Evolutionary conservation across 177 flowering plant genomes (phyloP).

Genomic region (Telopea speciosissima): DNA sequence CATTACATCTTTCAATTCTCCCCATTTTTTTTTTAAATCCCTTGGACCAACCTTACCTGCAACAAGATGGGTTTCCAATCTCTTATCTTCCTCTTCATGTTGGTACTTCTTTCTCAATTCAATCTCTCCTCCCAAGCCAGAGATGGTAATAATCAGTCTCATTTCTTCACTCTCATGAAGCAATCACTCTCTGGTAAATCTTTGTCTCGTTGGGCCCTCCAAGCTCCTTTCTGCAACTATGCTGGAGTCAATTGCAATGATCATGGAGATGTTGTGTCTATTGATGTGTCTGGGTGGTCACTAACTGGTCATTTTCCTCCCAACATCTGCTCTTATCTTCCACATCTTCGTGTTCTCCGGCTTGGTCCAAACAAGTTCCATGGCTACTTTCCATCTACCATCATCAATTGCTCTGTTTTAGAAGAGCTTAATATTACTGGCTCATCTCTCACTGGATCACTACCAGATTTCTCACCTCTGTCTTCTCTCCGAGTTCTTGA

Average conservation of each 20-base stretch:
- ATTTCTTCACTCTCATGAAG: slow-evolving; percentile 67
- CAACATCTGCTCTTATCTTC: slow-evolving; percentile 55
- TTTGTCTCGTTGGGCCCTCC: slow-evolving; percentile 45
- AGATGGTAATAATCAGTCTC: slow-evolving; percentile 34
- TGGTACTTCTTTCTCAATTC: slow-evolving; percentile 19
- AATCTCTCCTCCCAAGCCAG: slow-evolving; percentile 18
- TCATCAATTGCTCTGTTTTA: slow-evolving; percentile 56
- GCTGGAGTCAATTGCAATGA: slow-evolving; percentile 60
- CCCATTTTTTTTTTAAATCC: too few species aligned
- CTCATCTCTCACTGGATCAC: slow-evolving; percentile 31
- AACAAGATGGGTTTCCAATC: slow-evolving; percentile 19
- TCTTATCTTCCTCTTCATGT: slow-evolving; percentile 14
- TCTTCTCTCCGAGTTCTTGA: slow-evolving; percentile 47
- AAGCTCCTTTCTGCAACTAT: slow-evolving; percentile 45
- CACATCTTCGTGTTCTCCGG: slow-evolving; percentile 43
- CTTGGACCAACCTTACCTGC: neutral
- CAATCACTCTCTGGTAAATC: slow-evolving; percentile 42
- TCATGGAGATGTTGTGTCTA: slow-evolving; percentile 34
- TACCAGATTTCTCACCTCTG: slow-evolving; percentile 62
- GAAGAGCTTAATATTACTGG: slow-evolving; percentile 53
- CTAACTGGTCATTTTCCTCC: slow-evolving; percentile 59
- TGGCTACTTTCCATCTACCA: slow-evolving; percentile 43
- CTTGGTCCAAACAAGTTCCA: slow-evolving; percentile 40
- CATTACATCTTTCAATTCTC: too few species aligned
- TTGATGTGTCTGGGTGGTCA: slow-evolving; percentile 56